Conservation (phyloP, 805 yeast genomes). For the Myxozyma kluyveri region DNA sequence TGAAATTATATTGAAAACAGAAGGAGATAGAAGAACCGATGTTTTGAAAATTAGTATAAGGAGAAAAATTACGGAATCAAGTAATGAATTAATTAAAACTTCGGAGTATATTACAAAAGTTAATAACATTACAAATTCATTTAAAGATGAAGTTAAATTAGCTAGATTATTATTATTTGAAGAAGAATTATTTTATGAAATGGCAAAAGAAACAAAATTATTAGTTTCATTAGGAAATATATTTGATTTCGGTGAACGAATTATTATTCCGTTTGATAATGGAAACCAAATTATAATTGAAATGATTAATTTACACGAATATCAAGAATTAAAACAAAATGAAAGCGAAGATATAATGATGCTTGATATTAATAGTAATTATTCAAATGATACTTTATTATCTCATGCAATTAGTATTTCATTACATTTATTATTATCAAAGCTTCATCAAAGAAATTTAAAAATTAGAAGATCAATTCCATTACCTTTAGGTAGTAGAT, state of each 20-base stretch:
- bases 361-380: too few species aligned
- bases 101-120: slow-evolving; percentile 3
- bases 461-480: slow-evolving; percentile 36
- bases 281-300: slow-evolving; percentile 72
- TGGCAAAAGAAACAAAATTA: slow-evolving; percentile 70
- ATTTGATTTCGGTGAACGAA: slow-evolving; percentile 55
- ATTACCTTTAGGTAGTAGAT: slow-evolving; percentile 19
- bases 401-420: slow-evolving; percentile 57
- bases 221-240: slow-evolving; percentile 69
- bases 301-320: slow-evolving; percentile 36
- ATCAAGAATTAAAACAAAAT: too few species aligned
- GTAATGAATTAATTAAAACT: background rate
- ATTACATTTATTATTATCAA: slow-evolving; percentile 60
- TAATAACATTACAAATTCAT: slow-evolving; percentile 19
- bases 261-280: slow-evolving; percentile 57
- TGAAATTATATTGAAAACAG: slow-evolving; percentile 43
- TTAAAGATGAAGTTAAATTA: slow-evolving; percentile 55
- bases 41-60: slow-evolving; percentile 57
- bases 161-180: slow-evolving; percentile 81
- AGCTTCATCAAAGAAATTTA: slow-evolving; percentile 52
- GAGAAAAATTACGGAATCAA: slow-evolving; percentile 35
- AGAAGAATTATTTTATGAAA: slow-evolving; percentile 77
- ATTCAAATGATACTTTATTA: slow-evolving; percentile 1
- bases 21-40: slow-evolving; percentile 43
- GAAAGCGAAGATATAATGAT: background rate